Conservation (phyloP, 106 monocot species). For the Allium cepa region DNA sequence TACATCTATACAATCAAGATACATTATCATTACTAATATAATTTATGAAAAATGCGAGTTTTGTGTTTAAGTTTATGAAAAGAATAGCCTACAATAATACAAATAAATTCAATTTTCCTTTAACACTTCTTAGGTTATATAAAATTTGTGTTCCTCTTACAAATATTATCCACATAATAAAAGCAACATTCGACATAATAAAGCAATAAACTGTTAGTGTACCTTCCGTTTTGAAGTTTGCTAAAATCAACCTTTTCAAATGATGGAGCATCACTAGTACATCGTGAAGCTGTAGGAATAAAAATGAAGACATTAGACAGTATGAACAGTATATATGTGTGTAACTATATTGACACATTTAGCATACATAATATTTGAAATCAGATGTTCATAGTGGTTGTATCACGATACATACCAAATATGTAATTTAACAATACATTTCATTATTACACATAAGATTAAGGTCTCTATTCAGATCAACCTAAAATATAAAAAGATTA, state of each 20-base stretch:
- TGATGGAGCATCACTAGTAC: conserved; percentile 37
- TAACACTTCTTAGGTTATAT: no score
- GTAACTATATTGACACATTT: neutral
- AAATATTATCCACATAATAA: no score
- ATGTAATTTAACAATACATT: neutral
- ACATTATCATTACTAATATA: no score
- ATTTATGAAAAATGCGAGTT: no score
- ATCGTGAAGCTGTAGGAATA: conserved; percentile 41
- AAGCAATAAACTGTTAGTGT: neutral
- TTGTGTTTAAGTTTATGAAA: no score
- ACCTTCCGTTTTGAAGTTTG: conserved; percentile 99
- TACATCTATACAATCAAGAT: no score
- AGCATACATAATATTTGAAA: neutral
- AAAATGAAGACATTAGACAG: neutral
- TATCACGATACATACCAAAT: conserved; percentile 2
- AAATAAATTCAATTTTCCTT: no score
- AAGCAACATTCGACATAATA: no score
- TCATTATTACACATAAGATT: conserved; percentile 1
- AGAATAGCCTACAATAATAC: no score
- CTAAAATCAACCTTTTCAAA: conserved; percentile 72
- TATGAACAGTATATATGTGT: neutral
- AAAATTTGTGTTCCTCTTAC: no score
- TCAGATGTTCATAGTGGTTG: neutral
- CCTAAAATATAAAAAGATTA: conserved; percentile 28
- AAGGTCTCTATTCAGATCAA: conserved; percentile 17